Conservation (phyloP, 495 filamentous ascomycete species). For the Penicillium coffeae region DNA sequence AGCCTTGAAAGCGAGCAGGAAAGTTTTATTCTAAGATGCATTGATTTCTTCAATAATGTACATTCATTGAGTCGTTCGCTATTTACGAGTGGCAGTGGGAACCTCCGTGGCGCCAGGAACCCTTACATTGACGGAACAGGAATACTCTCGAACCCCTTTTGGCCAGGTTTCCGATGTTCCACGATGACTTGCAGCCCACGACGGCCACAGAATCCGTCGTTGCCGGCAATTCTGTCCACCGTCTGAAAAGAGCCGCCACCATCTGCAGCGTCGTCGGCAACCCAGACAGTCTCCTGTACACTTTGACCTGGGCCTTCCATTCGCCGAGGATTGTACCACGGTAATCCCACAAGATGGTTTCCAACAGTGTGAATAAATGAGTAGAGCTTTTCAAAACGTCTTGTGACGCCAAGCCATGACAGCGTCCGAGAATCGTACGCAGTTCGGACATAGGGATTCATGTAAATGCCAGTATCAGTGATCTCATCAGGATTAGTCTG, state of each 20-base stretch:
- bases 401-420: constrained; percentile 51
- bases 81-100: neutral
- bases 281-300: constrained; percentile 55
- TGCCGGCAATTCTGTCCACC: constrained; percentile 38
- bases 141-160: constrained; percentile 51
- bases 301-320: constrained; percentile 49
- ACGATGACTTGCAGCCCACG: constrained; percentile 54
- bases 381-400: constrained; percentile 58
- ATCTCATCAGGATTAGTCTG: constrained; percentile 33
- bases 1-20: too few species aligned
- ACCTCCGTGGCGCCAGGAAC: neutral
- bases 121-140: constrained; percentile 25
- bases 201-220: constrained; percentile 57
- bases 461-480: constrained; percentile 56
- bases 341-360: constrained; percentile 49
- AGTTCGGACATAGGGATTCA: constrained; percentile 70
- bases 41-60: neutral
- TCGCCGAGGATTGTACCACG: constrained; percentile 56
- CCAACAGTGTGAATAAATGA: constrained; percentile 50
- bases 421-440: constrained; percentile 56
- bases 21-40: neutral
- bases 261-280: constrained; percentile 25
- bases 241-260: constrained; percentile 40
- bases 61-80: neutral
- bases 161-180: constrained; percentile 44